Base-by-base conservation (phyloP, 2,329 filamentous ascomycete species). In the Colletotrichum sp. region DNA sequence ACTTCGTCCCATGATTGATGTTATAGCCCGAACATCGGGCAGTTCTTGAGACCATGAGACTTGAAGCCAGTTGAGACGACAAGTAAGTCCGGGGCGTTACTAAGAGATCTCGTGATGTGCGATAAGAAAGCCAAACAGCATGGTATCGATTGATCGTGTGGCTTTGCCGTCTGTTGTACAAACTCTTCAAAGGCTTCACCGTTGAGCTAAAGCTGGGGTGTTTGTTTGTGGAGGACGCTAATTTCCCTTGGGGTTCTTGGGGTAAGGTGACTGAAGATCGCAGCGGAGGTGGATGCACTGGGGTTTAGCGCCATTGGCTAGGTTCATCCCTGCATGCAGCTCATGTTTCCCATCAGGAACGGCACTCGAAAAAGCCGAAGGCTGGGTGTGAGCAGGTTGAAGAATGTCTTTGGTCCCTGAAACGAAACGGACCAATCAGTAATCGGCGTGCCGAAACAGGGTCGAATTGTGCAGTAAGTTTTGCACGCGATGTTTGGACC, bases 131-230 rank as follows among this genome's bases (percentile, higher is more conserved):
- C n/a, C 12, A 52, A 7, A 0, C 12, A 13, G 43, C 43, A 13
- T 12, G n/a, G 0, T 52, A 52, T 52, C 6, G 43, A 52, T 52
- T 0, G n/a, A 21, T 24, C 1, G 6, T 21, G 39, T 12, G 9
- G 9, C 9, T n/a, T 48, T 21, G 43, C 43, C n/a, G 2, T 4
- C 1, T 21, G 39, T 52, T 0, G n/a, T 21, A 21, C 0, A 1
- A 52, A 52, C n/a, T 3, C 0, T 1, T 52, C 10, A 52, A 52
- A 52, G n/a, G 4, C 43, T 21, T 52, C 43, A 52, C 43, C 43
- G 43, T 52, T 52, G 0, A 52, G 43, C 43, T 52, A 21, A 21
- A 13, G 43, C 43, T 6, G 43, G 43, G n/a, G 2, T 24, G 10
- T 52, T 52, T 52, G 1, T 52, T 7, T 52, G 43, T 52, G 43